These are phyloP conservation scores for Murraya paniculata DNA, from an alignment of 345 rosid species.

Conservation along the genomic window DNA sequence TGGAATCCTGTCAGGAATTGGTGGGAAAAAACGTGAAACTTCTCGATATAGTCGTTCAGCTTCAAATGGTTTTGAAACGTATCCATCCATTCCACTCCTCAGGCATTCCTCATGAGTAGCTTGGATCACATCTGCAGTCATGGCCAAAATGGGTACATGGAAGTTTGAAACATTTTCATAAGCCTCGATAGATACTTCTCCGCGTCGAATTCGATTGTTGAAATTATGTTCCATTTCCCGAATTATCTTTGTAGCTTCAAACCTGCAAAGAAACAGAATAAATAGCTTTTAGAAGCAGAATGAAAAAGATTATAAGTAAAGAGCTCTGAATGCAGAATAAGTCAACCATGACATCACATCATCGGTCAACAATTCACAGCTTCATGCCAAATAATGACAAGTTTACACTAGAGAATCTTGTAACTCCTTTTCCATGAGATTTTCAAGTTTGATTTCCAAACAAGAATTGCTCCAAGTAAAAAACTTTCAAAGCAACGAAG, in stretches of 20 bases:
- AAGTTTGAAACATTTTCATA: constrained; percentile 34
- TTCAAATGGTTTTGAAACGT: constrained; percentile 94
- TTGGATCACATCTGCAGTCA: constrained; percentile 96
- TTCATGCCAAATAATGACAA: neutral
- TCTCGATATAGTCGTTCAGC: constrained; percentile 76
- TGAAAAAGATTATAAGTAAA: constrained; percentile 3
- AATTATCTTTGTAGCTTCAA: constrained; percentile 74
- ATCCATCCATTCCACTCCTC: constrained; percentile 76
- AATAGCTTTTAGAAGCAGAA: neutral
- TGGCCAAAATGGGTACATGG: constrained; percentile 79
- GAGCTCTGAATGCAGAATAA: neutral
- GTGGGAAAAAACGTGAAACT: constrained; percentile 64
- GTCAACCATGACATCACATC: neutral
- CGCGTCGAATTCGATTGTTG: constrained; percentile 30
- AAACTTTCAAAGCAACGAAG: neutral
- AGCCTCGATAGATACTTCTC: constrained; percentile 35
- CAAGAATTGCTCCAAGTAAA: constrained; percentile 2
- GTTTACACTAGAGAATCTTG: neutral
- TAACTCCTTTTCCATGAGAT: neutral
- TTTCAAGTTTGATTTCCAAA: constrained; percentile 1
- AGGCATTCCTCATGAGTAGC: constrained; percentile 77
- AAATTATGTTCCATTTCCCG: constrained; percentile 53
- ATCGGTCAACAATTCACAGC: neutral
- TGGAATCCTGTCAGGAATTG: constrained; percentile 17
- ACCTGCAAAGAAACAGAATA: constrained; percentile 37